Evolutionary conservation across 768 basidiomycete genomes (phyloP).

Genomic region (Phylloporus sp.): DNA sequence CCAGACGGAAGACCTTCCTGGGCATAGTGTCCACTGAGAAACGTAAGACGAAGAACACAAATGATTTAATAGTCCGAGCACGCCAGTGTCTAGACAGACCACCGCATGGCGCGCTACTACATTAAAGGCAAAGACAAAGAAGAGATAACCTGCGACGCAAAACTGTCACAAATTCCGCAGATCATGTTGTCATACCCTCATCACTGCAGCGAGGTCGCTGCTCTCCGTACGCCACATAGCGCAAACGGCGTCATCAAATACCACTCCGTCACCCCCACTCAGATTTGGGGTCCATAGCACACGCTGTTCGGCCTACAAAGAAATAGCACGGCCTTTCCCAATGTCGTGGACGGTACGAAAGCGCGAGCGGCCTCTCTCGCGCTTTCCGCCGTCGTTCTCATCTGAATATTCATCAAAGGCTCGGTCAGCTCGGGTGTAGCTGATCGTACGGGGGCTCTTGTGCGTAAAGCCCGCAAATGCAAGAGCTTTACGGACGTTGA

Average conservation of each 20-base stretch:
- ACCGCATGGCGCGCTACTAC: slow-evolving; percentile 8
- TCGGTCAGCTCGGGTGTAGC: slow-evolving; percentile 70
- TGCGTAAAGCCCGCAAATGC: slow-evolving; percentile 92
- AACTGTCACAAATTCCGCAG: slow-evolving; percentile 22
- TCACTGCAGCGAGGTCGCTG: slow-evolving; percentile 30
- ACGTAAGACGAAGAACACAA: slow-evolving; percentile 16
- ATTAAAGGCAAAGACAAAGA: slow-evolving; percentile 10
- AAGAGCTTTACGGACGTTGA: slow-evolving; percentile 86
- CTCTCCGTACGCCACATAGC: slow-evolving; percentile 28
- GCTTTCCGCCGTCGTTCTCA: slow-evolving; percentile 44
- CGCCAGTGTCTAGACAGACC: slow-evolving; percentile 18
- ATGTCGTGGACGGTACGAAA: slow-evolving; percentile 58
- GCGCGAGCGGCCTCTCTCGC: slow-evolving; percentile 61
- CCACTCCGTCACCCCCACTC: slow-evolving; percentile 16
- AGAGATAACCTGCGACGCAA: slow-evolving; percentile 5
- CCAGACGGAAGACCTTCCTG: slow-evolving; percentile 3
- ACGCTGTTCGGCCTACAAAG: slow-evolving; percentile 53
- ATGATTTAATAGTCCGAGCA: slow-evolving; percentile 17
- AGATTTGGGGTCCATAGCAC: slow-evolving; percentile 24
- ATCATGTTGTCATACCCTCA: slow-evolving; percentile 29
- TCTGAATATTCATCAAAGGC: slow-evolving; percentile 60
- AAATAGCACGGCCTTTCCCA: slow-evolving; percentile 78
- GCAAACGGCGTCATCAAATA: slow-evolving; percentile 29
- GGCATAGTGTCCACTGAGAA: slow-evolving; percentile 4
- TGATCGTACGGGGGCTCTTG: slow-evolving; percentile 79